Percentiles rank a stretch among this genome's conserved stretches.
These are phyloP conservation scores for Lachancea dasiensis DNA, from an alignment of 805 yeast genomes.

Conservation along the genomic window DNA sequence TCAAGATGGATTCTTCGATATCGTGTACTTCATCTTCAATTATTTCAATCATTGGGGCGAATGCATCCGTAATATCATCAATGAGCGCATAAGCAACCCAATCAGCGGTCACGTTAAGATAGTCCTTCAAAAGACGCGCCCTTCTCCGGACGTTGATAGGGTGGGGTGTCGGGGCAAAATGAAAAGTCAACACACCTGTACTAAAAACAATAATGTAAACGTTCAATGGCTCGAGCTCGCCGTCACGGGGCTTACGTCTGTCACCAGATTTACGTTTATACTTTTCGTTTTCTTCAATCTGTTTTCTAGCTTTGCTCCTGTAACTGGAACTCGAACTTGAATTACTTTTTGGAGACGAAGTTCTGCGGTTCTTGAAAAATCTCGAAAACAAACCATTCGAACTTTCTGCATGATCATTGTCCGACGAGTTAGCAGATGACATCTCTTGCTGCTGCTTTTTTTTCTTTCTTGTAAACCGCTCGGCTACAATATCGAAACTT, in stretches of 20 bases:
- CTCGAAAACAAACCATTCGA: conserved; percentile 14
- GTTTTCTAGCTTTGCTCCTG: conserved; percentile 27
- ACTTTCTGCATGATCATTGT: conserved; percentile 7
- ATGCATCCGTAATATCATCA: conserved; percentile 96
- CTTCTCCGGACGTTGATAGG: conserved; percentile 93
- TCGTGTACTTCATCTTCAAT: conserved; percentile 91
- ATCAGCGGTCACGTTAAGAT: conserved; percentile 83
- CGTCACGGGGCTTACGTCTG: conserved; percentile 38
- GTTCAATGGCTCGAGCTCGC: conserved; percentile 78
- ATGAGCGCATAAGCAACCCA: conserved; percentile 97
- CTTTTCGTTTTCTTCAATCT: conserved; percentile 33
- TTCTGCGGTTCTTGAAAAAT: conserved; percentile 16
- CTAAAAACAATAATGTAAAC: conserved; percentile 90
- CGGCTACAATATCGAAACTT: conserved; percentile 74
- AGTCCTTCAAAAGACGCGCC: conserved; percentile 80
- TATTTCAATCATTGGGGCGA: conserved; percentile 92
- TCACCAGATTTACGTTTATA: conserved; percentile 41
- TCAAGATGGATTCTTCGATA: conserved; percentile 88
- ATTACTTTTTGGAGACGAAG: conserved; percentile 17
- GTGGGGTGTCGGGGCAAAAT: conserved; percentile 91
- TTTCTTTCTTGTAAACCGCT: conserved; percentile 49
- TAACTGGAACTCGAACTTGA: conserved; percentile 18
- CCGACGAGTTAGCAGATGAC: neutral
- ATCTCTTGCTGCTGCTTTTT: conserved; percentile 37
- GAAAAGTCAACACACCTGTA: conserved; percentile 88